Evolutionary conservation across 2,329 filamentous ascomycete genomes (phyloP).

Genomic region (Xylariaceae sp.): DNA sequence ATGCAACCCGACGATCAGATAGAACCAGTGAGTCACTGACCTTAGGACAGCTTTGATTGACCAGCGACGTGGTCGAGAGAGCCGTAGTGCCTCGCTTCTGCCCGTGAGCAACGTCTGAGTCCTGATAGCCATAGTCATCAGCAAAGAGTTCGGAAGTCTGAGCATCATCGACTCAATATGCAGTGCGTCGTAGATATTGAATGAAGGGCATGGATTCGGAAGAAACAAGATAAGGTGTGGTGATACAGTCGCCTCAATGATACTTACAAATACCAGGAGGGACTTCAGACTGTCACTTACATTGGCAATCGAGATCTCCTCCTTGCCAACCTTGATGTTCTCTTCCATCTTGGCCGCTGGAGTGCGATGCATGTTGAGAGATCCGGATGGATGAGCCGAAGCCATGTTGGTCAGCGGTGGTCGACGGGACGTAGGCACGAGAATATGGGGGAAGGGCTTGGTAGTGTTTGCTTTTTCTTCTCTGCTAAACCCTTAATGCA

Average conservation of each 20-base stretch:
- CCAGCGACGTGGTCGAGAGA: constrained; percentile 51
- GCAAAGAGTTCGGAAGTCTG: too few relatives aligned
- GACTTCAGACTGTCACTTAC: constrained; percentile 30
- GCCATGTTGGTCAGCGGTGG: constrained; percentile 40
- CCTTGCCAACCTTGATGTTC: constrained; percentile 36
- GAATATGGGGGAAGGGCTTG: constrained; percentile 7
- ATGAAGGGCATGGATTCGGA: not conserved
- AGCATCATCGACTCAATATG: not conserved
- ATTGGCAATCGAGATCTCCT: constrained; percentile 31
- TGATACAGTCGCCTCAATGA: not conserved
- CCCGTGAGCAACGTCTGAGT: constrained; percentile 19
- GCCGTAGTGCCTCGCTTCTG: constrained; percentile 44
- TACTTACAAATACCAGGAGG: constrained; percentile 32
- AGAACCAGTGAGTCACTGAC: constrained; percentile 31
- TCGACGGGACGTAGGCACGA: too few relatives aligned
- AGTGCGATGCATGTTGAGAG: constrained; percentile 37
- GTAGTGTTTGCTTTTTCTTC: too few relatives aligned
- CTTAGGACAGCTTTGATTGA: constrained; percentile 52
- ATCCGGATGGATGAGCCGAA: constrained; percentile 37
- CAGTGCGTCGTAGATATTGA: not conserved
- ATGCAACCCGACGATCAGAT: not conserved
- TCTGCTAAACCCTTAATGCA: constrained; percentile 17
- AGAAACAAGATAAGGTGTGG: constrained; percentile 1
- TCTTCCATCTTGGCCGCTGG: constrained; percentile 33
- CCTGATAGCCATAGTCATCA: constrained; percentile 16